Base-by-base conservation (phyloP, 305 asterid genomes). In the Caryopteris hybrid region DNA sequence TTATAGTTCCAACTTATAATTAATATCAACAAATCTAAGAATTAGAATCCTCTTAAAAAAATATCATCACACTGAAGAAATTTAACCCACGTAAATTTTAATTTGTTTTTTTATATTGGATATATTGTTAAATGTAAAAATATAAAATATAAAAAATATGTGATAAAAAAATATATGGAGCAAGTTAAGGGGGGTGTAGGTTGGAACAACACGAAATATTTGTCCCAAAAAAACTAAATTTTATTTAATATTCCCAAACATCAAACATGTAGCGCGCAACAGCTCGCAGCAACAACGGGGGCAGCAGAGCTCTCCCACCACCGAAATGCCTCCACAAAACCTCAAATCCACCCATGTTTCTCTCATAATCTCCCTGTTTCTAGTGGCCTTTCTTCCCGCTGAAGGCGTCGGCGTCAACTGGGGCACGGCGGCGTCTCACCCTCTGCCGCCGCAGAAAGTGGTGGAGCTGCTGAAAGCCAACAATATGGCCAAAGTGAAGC, bases 341-440 rank as follows among this genome's bases (percentile, higher is more conserved):
- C 43, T 47, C 64, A 64, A 52, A 12, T 53, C 64, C 38, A 46
- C 68, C 6, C 63, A 58, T 67, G 42, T 75, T 64, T 25, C 43
- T 41, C 54, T 17, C 6, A 20, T 70, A 25, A 14, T 67, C 50
- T 8, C 55, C 47, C 38, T 79, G 8, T 34, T 70, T 6, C 31
- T 64, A 2, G 22, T 63, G 0, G 12, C 43, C 3, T 38, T 36
- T 14, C 50, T 70, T 8, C 48, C 77, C 54, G 75, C 53, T 3
- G 74, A 73, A 20, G 83, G 78, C 63, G 36, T 86, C 4, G 98
- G 96, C 58, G 89, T 91, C 58, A 91, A 84, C 85, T 89, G 98
- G 98, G 98, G 94, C 69, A 86, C 80, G 74, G 74, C 85, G 33
- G 87, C 95, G 73, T 85, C 95, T 8, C 89, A 88, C 72, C 89